Percentiles rank a stretch among this genome's conserved stretches.
These are phyloP conservation scores for Podaxis pistillaris DNA, from an alignment of 768 basidiomycete genomes.

Conservation along the genomic window DNA sequence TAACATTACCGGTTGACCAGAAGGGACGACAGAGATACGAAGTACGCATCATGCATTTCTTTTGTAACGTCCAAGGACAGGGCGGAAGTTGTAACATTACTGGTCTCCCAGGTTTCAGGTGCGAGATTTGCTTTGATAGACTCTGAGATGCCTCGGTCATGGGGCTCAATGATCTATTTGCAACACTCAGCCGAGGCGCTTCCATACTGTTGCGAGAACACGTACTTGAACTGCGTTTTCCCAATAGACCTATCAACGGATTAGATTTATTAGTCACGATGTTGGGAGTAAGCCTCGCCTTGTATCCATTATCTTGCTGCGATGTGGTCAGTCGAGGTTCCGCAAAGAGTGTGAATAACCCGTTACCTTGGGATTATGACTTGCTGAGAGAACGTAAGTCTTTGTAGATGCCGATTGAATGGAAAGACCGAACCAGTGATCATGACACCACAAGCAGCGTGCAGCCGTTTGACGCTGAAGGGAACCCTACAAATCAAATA, in stretches of 20 bases:
- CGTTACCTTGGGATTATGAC: constrained; percentile 85
- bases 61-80: constrained; percentile 57
- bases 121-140: constrained; percentile 62
- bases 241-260: constrained; percentile 70
- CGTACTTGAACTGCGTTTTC: constrained; percentile 81
- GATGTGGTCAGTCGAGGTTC: background rate
- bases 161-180: constrained; percentile 76
- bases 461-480: constrained; percentile 63
- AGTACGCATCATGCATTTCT: constrained; percentile 60
- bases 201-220: background rate
- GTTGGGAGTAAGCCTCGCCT: constrained; percentile 39
- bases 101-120: constrained; percentile 44
- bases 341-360: background rate
- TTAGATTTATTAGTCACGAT: background rate
- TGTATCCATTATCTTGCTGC: constrained; percentile 87
- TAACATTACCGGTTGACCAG: constrained; percentile 26
- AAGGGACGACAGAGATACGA: constrained; percentile 35
- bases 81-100: constrained; percentile 34
- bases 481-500: constrained; percentile 58
- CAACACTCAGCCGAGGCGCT: background rate
- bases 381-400: constrained; percentile 42
- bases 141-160: constrained; percentile 73
- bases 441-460: constrained; percentile 85
- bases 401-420: constrained; percentile 1
- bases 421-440: constrained; percentile 63